Conservation (phyloP, 2,329 filamentous ascomycete genomes). For the Colletotrichum sp. region DNA sequence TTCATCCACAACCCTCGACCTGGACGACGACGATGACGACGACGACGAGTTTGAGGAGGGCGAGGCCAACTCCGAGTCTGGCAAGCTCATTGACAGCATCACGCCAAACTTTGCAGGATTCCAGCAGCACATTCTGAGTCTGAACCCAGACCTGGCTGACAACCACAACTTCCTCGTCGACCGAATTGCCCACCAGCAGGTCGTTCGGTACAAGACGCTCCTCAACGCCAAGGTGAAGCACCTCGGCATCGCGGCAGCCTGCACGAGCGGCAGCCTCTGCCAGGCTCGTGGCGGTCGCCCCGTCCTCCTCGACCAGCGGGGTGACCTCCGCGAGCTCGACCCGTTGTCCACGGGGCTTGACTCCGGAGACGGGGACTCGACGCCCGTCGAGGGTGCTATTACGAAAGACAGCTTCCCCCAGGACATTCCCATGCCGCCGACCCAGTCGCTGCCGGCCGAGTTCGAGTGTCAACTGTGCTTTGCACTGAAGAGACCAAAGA, state of each 20-base stretch:
- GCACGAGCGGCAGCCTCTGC: conserved; percentile 67
- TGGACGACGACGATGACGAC: conserved; percentile 61
- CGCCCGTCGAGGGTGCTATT: conserved; percentile 71
- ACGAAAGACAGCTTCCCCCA: conserved; percentile 76
- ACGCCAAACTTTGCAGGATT: conserved; percentile 79
- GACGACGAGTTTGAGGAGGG: conserved; percentile 64
- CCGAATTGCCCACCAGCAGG: conserved; percentile 81
- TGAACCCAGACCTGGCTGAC: conserved; percentile 73
- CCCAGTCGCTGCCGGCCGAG: conserved; percentile 76
- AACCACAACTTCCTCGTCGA: conserved; percentile 70
- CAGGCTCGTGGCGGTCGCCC: conserved; percentile 70
- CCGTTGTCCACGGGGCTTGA: conserved; percentile 52
- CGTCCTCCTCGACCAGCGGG: conserved; percentile 62
- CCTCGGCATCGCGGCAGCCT: conserved; percentile 63
- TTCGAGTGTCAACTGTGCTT: conserved; percentile 93
- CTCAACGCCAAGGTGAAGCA: conserved; percentile 75
- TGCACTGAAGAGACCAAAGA: conserved; percentile 81
- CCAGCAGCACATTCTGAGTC: conserved; percentile 69
- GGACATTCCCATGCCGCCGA: conserved; percentile 83
- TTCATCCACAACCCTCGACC: conserved; percentile 24
- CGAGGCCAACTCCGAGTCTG: conserved; percentile 65
- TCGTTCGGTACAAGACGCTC: conserved; percentile 78
- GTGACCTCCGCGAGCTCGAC: conserved; percentile 64
- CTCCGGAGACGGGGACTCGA: conserved; percentile 64
- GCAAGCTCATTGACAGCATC: conserved; percentile 68